Base-by-base conservation (phyloP, 306 rosid genomes). In the Sophora flavescens region DNA sequence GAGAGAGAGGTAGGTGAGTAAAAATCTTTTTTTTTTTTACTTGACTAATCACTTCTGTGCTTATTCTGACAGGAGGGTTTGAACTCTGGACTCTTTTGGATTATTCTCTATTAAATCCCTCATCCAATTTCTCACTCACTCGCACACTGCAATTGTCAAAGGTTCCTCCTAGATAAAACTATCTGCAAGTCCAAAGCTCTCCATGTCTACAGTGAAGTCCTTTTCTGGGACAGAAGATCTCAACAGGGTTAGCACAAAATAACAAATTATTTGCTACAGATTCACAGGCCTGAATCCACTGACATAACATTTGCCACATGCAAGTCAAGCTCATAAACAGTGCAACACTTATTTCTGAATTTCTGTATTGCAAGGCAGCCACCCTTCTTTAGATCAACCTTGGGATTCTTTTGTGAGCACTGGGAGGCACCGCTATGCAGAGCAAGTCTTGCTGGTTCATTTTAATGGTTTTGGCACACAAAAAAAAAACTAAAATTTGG, bases 271-370 rank as follows among this genome's bases (percentile, higher is more conserved):
- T 68, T 58, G 41, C 54, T 11, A 41, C 39, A 33, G 54, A 65
- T 39, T 65, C 17, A 53, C 12, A 35, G 32, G 80, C 54, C 44
- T 68, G 3, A 1, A 33, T 14, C 22, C 13, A 3, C 51, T 35
- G 52, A 13, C 44, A 36, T 8, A 13, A 60, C 51, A 53, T 47
- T 33, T 22, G 45, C 6, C 58, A 28, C 56, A 3, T 9, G 10
- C 82, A 69, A 70, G 18, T 32, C 82, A 51, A 70, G 67, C 41
- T 18, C 66, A 62, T 11, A 51, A 60, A 48, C 72, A 78, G 42
- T 2, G 13, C 13, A 59, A 47, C 68, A 42, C 22, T 15, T 59
- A 35, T 59, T 47, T 69, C 3, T 5, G 15, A 61, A 60, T 57
- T 58, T 56, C n/a, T 13, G 18, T 59, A 50, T 60, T 61, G 56